phyloP scores from a whole-genome alignment of 169 alveolate genomes.

The Theileria equi region DNA sequence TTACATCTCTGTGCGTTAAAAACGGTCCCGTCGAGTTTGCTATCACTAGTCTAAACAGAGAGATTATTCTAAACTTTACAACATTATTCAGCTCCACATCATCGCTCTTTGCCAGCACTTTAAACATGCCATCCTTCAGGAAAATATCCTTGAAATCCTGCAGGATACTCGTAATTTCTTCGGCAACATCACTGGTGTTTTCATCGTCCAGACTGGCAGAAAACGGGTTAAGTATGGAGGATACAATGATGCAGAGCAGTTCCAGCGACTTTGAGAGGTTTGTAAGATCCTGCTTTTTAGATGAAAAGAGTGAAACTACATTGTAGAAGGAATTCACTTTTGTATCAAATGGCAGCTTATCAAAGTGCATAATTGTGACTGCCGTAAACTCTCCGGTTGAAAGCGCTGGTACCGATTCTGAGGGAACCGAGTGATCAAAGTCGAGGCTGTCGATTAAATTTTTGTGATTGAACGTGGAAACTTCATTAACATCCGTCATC shows the following conservation, averaged over 20 bases:
- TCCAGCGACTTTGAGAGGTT: too few species aligned
- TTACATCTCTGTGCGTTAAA: constrained; percentile 1
- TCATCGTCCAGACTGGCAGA: too few species aligned
- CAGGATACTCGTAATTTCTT: too few species aligned
- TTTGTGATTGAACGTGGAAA: background rate
- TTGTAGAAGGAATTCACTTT: background rate
- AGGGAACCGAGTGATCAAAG: too few species aligned
- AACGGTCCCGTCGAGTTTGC: background rate
- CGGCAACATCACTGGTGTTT: too few species aligned
- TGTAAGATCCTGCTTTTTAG: too few species aligned
- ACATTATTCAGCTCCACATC: background rate
- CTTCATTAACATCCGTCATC: background rate
- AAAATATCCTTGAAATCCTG: too few species aligned
- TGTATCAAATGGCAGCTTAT: background rate
- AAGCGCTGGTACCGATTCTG: too few species aligned
- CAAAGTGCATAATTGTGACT: background rate
- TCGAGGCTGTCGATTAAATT: constrained; percentile 11
- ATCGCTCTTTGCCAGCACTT: background rate
- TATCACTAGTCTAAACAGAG: background rate
- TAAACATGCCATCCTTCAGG: background rate
- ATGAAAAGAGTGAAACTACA: background rate
- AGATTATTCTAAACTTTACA: background rate
- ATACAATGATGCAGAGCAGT: too few species aligned
- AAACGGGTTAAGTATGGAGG: too few species aligned
- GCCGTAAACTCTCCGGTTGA: too few species aligned